Conservation (phyloP, 768 basidiomycete genomes). For the Leccinum disarticulatum region DNA sequence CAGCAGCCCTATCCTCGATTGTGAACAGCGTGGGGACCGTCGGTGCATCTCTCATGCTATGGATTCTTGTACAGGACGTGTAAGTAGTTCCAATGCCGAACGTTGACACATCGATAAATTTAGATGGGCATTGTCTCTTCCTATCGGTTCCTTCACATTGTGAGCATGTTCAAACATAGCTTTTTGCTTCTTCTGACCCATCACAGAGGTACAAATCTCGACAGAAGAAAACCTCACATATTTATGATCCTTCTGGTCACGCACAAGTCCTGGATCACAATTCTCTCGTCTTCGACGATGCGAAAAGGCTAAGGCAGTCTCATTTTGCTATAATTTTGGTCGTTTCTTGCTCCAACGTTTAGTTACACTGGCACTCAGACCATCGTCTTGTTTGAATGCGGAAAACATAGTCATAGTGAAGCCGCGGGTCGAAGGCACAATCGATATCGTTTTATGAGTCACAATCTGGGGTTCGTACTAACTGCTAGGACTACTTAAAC, state of each 20-base stretch:
- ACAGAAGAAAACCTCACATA: background rate
- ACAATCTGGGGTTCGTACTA: conserved; percentile 2
- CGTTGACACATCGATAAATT: background rate
- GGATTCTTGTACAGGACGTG: conserved; percentile 45
- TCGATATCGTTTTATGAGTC: background rate
- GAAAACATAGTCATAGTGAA: background rate
- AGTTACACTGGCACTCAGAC: background rate
- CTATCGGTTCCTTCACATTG: background rate
- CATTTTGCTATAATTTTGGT: background rate
- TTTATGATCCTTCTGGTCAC: background rate
- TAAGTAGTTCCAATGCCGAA: background rate
- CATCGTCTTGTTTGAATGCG: conserved; percentile 5
- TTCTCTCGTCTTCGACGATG: conserved; percentile 5
- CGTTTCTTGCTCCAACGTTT: background rate
- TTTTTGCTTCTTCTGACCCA: background rate
- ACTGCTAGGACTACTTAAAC: too few species aligned
- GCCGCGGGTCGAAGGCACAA: conserved; percentile 7
- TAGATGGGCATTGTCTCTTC: background rate
- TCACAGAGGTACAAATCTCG: background rate
- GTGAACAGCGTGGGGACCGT: conserved; percentile 55
- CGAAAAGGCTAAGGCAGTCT: conserved; percentile 3
- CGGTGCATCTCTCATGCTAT: conserved; percentile 59
- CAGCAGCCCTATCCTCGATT: conserved; percentile 53
- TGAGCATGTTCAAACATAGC: background rate
- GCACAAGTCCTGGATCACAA: conserved; percentile 1